Evolutionary conservation across 208 protist species (phyloP), one percentile per base, ranked within the genome.

Genomic region (Wallacemonas sp.): DNA sequence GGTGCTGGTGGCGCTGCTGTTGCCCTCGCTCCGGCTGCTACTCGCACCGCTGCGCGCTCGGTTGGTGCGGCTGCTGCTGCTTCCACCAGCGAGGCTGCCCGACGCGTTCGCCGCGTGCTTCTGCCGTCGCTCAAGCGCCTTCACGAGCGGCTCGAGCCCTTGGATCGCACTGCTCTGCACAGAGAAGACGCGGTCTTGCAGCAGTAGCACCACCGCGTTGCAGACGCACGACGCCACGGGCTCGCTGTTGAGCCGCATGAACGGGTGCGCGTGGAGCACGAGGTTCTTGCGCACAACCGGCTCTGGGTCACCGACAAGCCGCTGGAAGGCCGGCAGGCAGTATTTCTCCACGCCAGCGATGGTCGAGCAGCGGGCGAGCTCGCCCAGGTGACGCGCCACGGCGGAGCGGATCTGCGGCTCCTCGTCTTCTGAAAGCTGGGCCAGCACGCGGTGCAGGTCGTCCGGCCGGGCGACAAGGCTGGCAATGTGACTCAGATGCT

Each of bases 341-440:
- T 63, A 33, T 47, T 73, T 54, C 71, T 85, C 66, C 16, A 71
- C 57, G 21, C 68, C 58, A 8, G 52, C 43, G 29, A 23, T 34
- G 56, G 61, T 72, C 38, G 77, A 67, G 58, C 61, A 47, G 60
- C 68, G 47, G 21, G 71, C 72, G 23, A 88, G 49, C 2, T 58
- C 24, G 32, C 61, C 72, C 12, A 94, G 62, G 69, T 94, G 84
- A 57, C 80, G 68, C n/a, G 84, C 80, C 39, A 84, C 82, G 11
- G 74, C 78, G 17, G 85, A 83, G 14, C 84, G 85, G 29, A 81
- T 83, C 57, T 90, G 82, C 11, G 78, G 75, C 74, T 85, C 82
- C 65, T 88, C 85, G 57, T 92, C 88, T 17, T 62, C 63, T 17
- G 82, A 70, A 5, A 94, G 69, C 3, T 48, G 67, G 19, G 75